phyloP scores from a whole-genome alignment of 345 rosid species.

The Triadica sebifera region DNA sequence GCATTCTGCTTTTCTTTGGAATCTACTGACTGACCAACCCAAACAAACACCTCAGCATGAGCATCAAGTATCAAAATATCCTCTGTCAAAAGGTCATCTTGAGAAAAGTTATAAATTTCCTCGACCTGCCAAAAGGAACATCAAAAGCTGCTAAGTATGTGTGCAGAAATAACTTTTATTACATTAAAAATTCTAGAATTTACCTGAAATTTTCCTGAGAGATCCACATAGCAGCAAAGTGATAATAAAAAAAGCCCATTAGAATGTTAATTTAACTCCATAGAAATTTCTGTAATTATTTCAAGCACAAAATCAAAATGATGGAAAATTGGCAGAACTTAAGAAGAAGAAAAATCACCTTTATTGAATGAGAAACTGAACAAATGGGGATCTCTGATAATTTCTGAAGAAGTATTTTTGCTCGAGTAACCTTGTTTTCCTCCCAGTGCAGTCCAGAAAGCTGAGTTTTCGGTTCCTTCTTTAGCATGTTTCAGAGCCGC shows the following conservation, averaged over 20 bases:
- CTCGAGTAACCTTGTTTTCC: slow-evolving; percentile 90
- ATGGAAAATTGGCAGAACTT: not conserved
- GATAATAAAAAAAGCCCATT: slow-evolving; percentile 35
- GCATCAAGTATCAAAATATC: slow-evolving; percentile 90
- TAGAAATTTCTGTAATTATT: slow-evolving; percentile 7
- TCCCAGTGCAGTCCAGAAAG: slow-evolving; percentile 97
- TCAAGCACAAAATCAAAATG: not conserved
- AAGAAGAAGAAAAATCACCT: slow-evolving; percentile 45
- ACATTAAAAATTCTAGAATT: slow-evolving; percentile 31
- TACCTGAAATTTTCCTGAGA: slow-evolving; percentile 91
- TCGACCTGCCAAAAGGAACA: slow-evolving; percentile 57
- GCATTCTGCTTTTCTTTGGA: slow-evolving; percentile 83
- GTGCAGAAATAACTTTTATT: slow-evolving; percentile 11
- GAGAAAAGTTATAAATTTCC: slow-evolving; percentile 88
- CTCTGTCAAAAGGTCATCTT: slow-evolving; percentile 94
- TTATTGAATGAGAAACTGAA: slow-evolving; percentile 61
- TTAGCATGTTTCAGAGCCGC: slow-evolving; percentile 78
- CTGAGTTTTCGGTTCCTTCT: slow-evolving; percentile 95
- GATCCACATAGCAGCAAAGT: slow-evolving; percentile 26
- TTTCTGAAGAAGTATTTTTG: slow-evolving; percentile 61
- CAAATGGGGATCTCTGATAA: slow-evolving; percentile 82
- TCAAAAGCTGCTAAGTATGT: slow-evolving; percentile 19
- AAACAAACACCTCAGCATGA: slow-evolving; percentile 91
- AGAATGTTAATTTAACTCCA: slow-evolving; percentile 30
- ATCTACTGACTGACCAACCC: slow-evolving; percentile 92